Base-by-base conservation (phyloP, 2,329 filamentous ascomycete species). In the Madurella mycetomatis region DNA sequence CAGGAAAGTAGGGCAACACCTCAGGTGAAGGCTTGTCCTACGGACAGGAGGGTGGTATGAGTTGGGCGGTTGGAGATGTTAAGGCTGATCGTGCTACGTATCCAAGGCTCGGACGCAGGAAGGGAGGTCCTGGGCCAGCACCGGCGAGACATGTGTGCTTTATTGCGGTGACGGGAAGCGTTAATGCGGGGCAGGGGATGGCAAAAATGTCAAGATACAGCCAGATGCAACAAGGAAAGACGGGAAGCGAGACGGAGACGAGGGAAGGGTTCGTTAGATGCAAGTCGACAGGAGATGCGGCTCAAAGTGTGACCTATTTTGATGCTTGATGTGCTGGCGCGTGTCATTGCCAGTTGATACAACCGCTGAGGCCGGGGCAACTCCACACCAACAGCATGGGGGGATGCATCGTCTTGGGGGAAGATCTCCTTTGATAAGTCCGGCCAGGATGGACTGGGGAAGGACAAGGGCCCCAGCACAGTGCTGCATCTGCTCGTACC, bases 321-420 rank as follows among this genome's bases (percentile, higher is more conserved):
- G 89, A 91, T 95, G 90, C 76, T 77, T 88, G 89, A 91, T 95
- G 90, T 87, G 90, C 80, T 95, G 90, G 90, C 90, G 86, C 85
- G 77, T 79, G 79, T 86, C 80, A 79, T 84, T 82, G 82, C 88
- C 88, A 92, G 86, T 92, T 84, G 80, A 85, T 83, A 77, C 77
- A 80, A 74, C 72, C 75, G 76, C 76, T 78, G 76, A 79, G 75
- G 79, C 79, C 81, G 82, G 75, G 66, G 72, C 76, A 79, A 77
- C 79, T 82, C 82, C 81, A 84, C 81, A 72, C 71, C 73, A 71
- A 74, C 75, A 78, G 49, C 73, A 76, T 74, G 71, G 70, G 72
- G 69, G 63, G 46, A 66, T 73, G 74, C 74, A 76, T 72, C 70
- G 59, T 55, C 62, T 62, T 69, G 68, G 70, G 72, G 55, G 58